These are phyloP conservation scores for Gyrodon lividus DNA, from an alignment of 768 basidiomycete species.

Conservation along the genomic window DNA sequence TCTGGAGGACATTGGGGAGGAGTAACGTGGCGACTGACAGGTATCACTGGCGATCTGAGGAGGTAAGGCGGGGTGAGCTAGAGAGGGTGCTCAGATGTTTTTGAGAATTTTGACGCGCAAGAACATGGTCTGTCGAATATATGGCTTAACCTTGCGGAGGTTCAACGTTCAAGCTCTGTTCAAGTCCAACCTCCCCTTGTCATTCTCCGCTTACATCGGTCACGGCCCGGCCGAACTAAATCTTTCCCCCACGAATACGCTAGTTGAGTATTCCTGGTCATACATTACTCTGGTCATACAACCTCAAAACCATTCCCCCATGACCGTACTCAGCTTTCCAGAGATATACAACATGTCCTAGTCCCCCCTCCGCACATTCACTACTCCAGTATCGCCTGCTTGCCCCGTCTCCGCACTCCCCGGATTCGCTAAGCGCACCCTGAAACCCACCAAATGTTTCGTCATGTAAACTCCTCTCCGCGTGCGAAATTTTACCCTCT, in stretches of 20 bases:
- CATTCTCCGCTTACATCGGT: conserved; percentile 34
- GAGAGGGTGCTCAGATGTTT: conserved; percentile 1
- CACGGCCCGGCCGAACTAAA: conserved; percentile 17
- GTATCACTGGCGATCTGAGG: conserved; percentile 4
- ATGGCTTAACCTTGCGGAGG: conserved; percentile 14
- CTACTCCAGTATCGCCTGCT: background rate
- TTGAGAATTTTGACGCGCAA: conserved; percentile 10
- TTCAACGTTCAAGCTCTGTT: conserved; percentile 14
- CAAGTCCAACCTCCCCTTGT: conserved; percentile 19
- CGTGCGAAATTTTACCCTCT: background rate
- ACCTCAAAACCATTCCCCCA: background rate
- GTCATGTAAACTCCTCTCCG: conserved; percentile 1
- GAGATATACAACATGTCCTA: no score
- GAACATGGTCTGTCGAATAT: conserved; percentile 20
- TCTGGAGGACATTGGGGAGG: conserved; percentile 37
- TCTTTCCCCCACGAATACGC: conserved; percentile 19
- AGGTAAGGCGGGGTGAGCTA: conserved; percentile 1
- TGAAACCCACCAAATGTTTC: background rate
- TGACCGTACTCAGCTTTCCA: no score
- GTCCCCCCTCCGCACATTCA: background rate
- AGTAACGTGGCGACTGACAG: background rate
- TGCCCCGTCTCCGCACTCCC: conserved; percentile 3
- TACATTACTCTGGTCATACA: background rate
- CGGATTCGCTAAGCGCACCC: background rate
- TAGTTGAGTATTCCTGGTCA: background rate